phyloP scores from a whole-genome alignment of 257 asterid species.

The Lithospermum erythrorhizon region DNA sequence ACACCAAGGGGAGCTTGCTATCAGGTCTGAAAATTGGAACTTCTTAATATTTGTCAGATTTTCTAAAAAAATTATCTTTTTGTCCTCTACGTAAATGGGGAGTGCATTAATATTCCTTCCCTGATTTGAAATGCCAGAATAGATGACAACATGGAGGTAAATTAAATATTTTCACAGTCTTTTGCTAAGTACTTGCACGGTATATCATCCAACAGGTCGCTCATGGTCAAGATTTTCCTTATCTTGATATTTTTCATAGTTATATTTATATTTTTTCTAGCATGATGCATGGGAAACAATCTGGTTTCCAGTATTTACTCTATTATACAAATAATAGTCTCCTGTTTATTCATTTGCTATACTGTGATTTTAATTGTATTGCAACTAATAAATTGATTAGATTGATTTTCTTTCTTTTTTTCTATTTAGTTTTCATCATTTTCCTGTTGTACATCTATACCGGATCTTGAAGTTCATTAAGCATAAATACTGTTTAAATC shows the following conservation, averaged over 20 bases:
- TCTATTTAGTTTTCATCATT: too few relatives aligned
- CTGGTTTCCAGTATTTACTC: background rate
- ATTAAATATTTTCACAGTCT: constrained; percentile 74
- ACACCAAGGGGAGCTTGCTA: constrained; percentile 82
- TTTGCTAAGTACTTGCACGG: constrained; percentile 51
- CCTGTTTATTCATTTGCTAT: background rate
- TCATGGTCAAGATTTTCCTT: constrained; percentile 68
- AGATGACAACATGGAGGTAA: constrained; percentile 82
- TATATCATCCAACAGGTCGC: constrained; percentile 75
- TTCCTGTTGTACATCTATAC: background rate
- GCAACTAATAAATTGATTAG: background rate
- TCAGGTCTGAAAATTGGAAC: constrained; percentile 31
- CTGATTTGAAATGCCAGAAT: constrained; percentile 36
- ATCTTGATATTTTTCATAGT: constrained; percentile 47
- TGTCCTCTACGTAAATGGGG: background rate
- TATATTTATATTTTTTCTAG: constrained; percentile 57
- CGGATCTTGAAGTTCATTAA: background rate
- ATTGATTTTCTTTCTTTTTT: too few relatives aligned
- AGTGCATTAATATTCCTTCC: background rate
- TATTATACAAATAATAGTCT: background rate
- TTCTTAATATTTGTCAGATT: too few relatives aligned
- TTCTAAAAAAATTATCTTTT: constrained; percentile 2
- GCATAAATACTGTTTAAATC: background rate
- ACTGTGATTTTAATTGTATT: background rate
- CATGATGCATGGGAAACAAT: constrained; percentile 13